Conservation (phyloP, 768 basidiomycete species). For the Psilocybe sp. region DNA sequence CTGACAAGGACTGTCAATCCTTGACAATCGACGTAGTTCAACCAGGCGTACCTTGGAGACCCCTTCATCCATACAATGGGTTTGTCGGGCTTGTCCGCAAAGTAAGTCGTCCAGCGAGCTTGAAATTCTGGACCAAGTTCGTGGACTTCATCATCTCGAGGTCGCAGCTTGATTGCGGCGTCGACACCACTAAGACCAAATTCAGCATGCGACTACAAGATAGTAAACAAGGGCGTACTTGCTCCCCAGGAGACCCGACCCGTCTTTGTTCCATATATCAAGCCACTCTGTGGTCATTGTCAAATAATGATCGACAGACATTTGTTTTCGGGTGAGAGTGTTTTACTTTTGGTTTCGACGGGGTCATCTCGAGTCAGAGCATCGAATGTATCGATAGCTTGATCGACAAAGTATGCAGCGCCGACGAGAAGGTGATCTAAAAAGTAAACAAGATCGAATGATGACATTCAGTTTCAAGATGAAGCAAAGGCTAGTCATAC, state of each 20-base stretch:
- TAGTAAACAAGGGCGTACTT: background rate
- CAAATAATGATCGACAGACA: background rate
- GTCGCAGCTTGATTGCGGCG: slow-evolving; percentile 55
- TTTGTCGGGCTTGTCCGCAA: slow-evolving; percentile 51
- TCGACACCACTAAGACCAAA: slow-evolving; percentile 43
- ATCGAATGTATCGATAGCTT: slow-evolving; percentile 47
- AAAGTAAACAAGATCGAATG: background rate
- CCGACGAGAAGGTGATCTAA: slow-evolving; percentile 38
- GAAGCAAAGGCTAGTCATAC: slow-evolving; percentile 23
- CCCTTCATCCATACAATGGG: slow-evolving; percentile 42
- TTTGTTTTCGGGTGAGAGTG: background rate
- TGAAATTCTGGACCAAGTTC: slow-evolving; percentile 41
- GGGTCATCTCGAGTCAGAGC: slow-evolving; percentile 35
- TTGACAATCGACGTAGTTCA: background rate
- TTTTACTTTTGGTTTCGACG: slow-evolving; percentile 37
- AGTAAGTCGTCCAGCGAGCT: slow-evolving; percentile 46
- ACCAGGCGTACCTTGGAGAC: slow-evolving; percentile 31
- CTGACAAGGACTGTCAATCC: background rate
- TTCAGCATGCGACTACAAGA: background rate
- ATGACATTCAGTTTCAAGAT: background rate
- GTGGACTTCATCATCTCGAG: slow-evolving; percentile 44
- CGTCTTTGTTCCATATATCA: slow-evolving; percentile 3
- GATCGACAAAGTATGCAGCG: slow-evolving; percentile 36
- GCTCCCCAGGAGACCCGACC: slow-evolving; percentile 4
- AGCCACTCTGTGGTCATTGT: background rate